Base-by-base conservation (phyloP, 345 rosid species). In the Eucalyptus regnans region DNA sequence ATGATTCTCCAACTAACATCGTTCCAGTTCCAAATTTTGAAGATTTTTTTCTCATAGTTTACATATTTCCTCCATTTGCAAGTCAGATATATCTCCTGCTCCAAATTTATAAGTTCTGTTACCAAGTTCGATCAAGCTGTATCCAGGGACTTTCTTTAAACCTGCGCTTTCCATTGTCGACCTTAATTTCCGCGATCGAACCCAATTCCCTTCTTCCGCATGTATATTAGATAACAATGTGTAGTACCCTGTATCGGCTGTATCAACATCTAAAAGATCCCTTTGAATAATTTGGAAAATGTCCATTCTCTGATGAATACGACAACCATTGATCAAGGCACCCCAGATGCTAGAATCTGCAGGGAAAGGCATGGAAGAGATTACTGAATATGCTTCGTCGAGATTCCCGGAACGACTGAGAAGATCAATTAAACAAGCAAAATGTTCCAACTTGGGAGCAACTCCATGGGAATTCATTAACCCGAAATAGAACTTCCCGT, bases 191-290 rank as follows among this genome's bases (percentile, higher is more conserved):
- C 91, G 89, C 22, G 86, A 94, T 89, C 91, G 94, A 90, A 91
- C 94, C 98, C 98, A 96, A 79, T 95, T 93, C 29, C 96, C 97
- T 88, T 93, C 98, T 91, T 95, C 97, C 7, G 96, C 99, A 89
- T 95, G 94, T 46, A 95, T 87, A 88, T 97, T 96, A 50, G 99
- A 96, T 89, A 96, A 90, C 52, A 96, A 90, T 76, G 96, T 92
- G 89, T 92, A 94, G 86, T 90, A 96, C 76, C 99, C 99, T 1
- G 95, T 91, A 92, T 97, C 99, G 29, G 91, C 91, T 1, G 96
- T 92, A 41, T 88, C 90, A 43, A 92, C 93, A 79, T 92, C 87
- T 20, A 89, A 86, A 49, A 96, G 91, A 51, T 95, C 91, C 10
- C 49, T 89, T 89, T 93, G 91, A 31, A 96, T 92, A 56, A 87